Conservation (phyloP, 2,329 filamentous ascomycete genomes). For the Penicillium sp. region DNA sequence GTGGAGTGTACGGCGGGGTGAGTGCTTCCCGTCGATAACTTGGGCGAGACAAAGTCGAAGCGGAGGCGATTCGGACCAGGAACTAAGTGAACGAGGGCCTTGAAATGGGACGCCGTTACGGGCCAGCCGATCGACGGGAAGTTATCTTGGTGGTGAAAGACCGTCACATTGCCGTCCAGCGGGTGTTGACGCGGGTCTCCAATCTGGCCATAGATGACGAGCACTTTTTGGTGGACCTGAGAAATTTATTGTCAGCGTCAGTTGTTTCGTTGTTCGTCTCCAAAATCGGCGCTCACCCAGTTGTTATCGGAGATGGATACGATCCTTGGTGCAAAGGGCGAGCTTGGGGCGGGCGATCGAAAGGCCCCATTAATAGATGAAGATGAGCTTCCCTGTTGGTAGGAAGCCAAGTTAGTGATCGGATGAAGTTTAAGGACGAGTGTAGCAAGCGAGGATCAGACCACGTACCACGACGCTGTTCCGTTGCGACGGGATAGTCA, state of each 20-base stretch:
- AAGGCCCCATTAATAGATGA: conserved; percentile 40
- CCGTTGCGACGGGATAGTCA: conserved; percentile 41
- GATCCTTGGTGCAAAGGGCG: conserved; percentile 79
- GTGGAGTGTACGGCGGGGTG: conserved; percentile 73
- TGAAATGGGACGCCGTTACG: conserved; percentile 87
- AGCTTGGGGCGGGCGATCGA: conserved; percentile 65
- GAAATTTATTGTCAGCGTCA: conserved; percentile 10
- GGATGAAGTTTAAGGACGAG: background rate
- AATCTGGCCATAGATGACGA: conserved; percentile 80
- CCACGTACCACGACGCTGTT: conserved; percentile 48
- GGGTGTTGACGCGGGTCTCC: conserved; percentile 70
- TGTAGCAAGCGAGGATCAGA: background rate
- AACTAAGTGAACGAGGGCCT: conserved; percentile 85
- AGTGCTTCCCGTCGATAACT: conserved; percentile 68
- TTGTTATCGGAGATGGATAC: conserved; percentile 79
- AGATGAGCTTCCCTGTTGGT: conserved; percentile 39
- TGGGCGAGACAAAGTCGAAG: conserved; percentile 85
- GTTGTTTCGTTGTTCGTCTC: background rate
- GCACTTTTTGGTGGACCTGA: conserved; percentile 88
- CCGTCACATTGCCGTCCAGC: conserved; percentile 77
- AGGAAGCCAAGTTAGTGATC: conserved; percentile 6
- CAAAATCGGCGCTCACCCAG: conserved; percentile 67
- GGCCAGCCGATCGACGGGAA: conserved; percentile 88
- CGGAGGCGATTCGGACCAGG: conserved; percentile 87
- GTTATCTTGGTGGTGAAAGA: conserved; percentile 80